phyloP scores from a whole-genome alignment of 306 rosid species.

The Dalbergia oliveri region DNA sequence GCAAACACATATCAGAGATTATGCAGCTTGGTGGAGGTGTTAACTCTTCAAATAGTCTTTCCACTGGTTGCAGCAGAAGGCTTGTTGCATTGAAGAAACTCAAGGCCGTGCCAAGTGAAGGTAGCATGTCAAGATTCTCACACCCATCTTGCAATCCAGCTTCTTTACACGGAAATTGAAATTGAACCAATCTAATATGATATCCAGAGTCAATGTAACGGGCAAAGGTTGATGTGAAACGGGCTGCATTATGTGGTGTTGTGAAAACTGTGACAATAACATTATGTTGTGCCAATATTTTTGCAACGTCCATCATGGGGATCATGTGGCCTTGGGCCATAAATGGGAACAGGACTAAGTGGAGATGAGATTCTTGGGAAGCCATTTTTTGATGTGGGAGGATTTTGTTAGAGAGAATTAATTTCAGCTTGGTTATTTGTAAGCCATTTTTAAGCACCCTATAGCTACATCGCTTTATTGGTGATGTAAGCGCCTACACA shows the following conservation, averaged over 20 bases:
- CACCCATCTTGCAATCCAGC: constrained; percentile 70
- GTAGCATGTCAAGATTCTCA: constrained; percentile 72
- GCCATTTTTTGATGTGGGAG: constrained; percentile 47
- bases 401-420: constrained; percentile 9
- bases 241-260: constrained; percentile 71
- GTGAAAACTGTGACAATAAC: constrained; percentile 67
- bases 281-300: constrained; percentile 58
- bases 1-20: constrained; percentile 62
- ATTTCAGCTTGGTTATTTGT: background rate
- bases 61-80: constrained; percentile 47
- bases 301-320: constrained; percentile 85
- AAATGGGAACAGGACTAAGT: constrained; percentile 71
- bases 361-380: constrained; percentile 49
- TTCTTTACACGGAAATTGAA: constrained; percentile 66
- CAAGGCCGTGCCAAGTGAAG: constrained; percentile 41
- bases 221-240: constrained; percentile 56
- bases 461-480: background rate
- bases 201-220: constrained; percentile 49
- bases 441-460: background rate
- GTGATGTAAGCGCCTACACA: constrained; percentile 32
- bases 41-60: constrained; percentile 50
- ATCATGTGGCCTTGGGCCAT: constrained; percentile 96
- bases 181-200: constrained; percentile 50
- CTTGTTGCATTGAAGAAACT: constrained; percentile 47
- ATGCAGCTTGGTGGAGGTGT: constrained; percentile 60